phyloP scores from a whole-genome alignment of 768 basidiomycete genomes.

The Lentinula lateritia region DNA sequence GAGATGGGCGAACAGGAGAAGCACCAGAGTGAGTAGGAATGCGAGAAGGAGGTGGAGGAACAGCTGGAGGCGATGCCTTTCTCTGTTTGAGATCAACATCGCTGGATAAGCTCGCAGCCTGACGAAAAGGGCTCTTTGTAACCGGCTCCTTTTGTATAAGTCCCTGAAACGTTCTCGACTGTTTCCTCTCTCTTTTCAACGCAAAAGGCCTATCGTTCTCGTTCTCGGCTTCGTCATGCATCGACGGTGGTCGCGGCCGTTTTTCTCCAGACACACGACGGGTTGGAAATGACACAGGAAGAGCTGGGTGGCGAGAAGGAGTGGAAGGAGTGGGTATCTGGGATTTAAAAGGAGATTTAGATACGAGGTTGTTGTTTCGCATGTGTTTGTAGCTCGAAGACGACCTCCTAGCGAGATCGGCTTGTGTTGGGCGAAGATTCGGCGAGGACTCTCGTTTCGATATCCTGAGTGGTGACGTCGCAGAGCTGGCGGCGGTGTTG shows the following conservation, averaged over 20 bases:
- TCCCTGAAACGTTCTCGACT: constrained; percentile 69
- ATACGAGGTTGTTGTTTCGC: constrained; percentile 71
- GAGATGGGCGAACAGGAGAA: constrained; percentile 60
- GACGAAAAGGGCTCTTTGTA: constrained; percentile 76
- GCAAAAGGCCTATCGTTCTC: constrained; percentile 70
- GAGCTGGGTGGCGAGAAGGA: constrained; percentile 21
- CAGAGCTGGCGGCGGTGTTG: constrained; percentile 25
- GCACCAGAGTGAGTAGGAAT: constrained; percentile 16
- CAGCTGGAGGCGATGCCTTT: constrained; percentile 3
- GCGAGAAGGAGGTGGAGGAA: constrained; percentile 6
- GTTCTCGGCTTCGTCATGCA: constrained; percentile 60
- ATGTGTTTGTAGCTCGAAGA: constrained; percentile 80
- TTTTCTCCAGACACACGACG: constrained; percentile 73
- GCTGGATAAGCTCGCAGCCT: constrained; percentile 8
- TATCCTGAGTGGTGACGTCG: constrained; percentile 66
- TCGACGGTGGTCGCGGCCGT: constrained; percentile 64
- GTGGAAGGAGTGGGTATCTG: constrained; percentile 49
- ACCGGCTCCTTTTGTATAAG: constrained; percentile 75
- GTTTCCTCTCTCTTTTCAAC: constrained; percentile 65
- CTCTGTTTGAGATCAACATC: not conserved
- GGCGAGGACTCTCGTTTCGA: constrained; percentile 57
- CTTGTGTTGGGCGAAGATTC: constrained; percentile 33
- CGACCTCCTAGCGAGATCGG: constrained; percentile 56
- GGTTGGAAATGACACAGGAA: constrained; percentile 29
- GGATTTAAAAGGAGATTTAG: constrained; percentile 81